Conservation (phyloP, 2,329 filamentous ascomycete genomes). For the Fusarium floridanum region DNA sequence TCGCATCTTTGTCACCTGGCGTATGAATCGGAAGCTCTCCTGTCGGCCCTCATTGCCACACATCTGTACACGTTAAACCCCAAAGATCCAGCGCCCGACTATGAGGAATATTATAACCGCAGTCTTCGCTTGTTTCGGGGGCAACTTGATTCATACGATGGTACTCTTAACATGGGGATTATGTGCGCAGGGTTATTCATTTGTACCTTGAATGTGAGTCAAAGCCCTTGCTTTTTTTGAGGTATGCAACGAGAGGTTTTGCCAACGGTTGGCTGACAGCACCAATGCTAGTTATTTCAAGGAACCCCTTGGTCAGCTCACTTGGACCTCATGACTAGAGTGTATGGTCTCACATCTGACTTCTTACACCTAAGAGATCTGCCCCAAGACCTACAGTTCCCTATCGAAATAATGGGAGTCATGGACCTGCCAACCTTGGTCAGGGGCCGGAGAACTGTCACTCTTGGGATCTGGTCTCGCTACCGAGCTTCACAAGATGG, state of each 20-base stretch:
- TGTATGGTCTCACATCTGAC: constrained; percentile 22
- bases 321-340: constrained; percentile 31
- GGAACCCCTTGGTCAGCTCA: constrained; percentile 30
- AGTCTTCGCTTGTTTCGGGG: constrained; percentile 26
- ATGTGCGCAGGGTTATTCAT: constrained; percentile 27
- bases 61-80: constrained; percentile 28
- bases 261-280: not conserved
- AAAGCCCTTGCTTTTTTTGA: not conserved
- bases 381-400: constrained; percentile 1
- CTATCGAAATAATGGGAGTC: constrained; percentile 33
- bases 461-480: constrained; percentile 29
- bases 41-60: constrained; percentile 20
- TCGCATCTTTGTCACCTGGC: constrained; percentile 11
- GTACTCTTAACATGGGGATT: constrained; percentile 10
- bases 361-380: not conserved
- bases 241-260: not conserved
- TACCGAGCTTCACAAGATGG: constrained; percentile 16
- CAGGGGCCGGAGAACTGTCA: constrained; percentile 18
- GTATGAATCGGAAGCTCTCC: constrained; percentile 19
- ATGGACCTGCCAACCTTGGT: constrained; percentile 42
- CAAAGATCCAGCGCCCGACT: not conserved
- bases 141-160: constrained; percentile 15
- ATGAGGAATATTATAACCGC: constrained; percentile 24
- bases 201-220: constrained; percentile 30
- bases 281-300: constrained; percentile 26